Evolutionary conservation across 1,284 basidiomycete species (phyloP), one percentile per base, ranked within the genome.

Genomic region (Cryptococcus depauperatus): DNA sequence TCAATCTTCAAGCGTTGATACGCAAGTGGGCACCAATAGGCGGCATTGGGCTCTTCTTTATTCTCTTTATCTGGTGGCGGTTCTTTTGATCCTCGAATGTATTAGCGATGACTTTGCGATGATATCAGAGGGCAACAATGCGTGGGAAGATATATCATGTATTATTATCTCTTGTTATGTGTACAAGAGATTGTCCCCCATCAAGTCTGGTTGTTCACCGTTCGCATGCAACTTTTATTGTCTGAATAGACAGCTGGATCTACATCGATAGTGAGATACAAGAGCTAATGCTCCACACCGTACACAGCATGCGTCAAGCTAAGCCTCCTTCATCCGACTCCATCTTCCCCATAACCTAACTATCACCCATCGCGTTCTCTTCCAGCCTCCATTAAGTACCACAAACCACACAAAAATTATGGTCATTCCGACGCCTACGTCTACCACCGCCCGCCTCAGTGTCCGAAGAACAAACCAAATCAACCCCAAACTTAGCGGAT

Each of bases 11-110:
- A 57, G 89, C 91, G 6, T 82, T 97, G 79, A 72, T 95, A 56
- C 82, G 93, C 52, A 90, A 98, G 69, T 99, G 92, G 72, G 95
- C 92, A 32, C 93, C 93, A 7, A 68, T 95, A 44, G 89, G 79
- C 43, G 88, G 82, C 16, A 77, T 92, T 41, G 79, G 76, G 16
- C 73, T 93, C 51, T 75, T 96, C 60, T 70, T 96, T 54, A 75
- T 97, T 56, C 76, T 98, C 50, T 75, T 98, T 58, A 69, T 98
- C 40, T 96, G 84, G 77, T 95, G 90, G 85, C 82, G 83, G 66
- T 93, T 97, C 73, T 76, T 74, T 55, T 73, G 40, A 37, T 28
- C 26, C 10, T 30, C n/a, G n/a, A 30, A 1, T 30, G n/a, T 30
- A 30, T 10, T n/a, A 3, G n/a, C n/a, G 10, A 30, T 10, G n/a